Conservation (phyloP, 148 eudicot species). For the Rhododendron griersonianum region DNA sequence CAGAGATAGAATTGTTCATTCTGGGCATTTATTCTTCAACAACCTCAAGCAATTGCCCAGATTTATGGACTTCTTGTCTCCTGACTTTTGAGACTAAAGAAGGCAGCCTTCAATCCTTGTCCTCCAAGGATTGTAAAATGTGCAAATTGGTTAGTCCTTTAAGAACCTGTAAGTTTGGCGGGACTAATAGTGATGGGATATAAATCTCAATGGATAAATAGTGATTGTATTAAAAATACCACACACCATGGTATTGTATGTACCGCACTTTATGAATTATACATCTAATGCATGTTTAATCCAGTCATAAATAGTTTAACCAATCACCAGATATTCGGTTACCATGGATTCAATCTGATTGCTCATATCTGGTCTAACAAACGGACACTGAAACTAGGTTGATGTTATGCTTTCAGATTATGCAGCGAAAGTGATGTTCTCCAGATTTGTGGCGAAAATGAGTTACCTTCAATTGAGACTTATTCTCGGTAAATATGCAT, state of each 20-base stretch:
- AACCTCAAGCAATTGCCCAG: background rate
- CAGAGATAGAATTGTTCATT: background rate
- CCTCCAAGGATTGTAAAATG: background rate
- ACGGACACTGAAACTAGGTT: background rate
- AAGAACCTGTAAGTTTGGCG: background rate
- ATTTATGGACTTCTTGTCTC: background rate
- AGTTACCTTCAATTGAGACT: conserved; percentile 37
- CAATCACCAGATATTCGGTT: background rate
- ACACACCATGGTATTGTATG: background rate
- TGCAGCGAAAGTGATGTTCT: conserved; percentile 10
- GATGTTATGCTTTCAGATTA: conserved; percentile 23
- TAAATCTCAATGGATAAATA: background rate
- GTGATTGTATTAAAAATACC: background rate
- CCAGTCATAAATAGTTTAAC: background rate
- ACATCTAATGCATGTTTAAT: no score
- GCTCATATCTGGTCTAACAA: background rate
- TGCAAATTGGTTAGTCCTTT: background rate
- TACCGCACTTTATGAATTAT: background rate
- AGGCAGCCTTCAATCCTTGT: background rate
- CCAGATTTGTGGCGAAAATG: conserved; percentile 24
- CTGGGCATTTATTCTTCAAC: background rate
- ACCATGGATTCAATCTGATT: background rate
- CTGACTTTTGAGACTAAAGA: background rate
- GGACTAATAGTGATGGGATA: background rate
- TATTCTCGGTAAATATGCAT: conserved; percentile 37